These are phyloP conservation scores for Phytophthora pistaciae DNA, from an alignment of 352 stramenopile genomes.

Conservation along the genomic window DNA sequence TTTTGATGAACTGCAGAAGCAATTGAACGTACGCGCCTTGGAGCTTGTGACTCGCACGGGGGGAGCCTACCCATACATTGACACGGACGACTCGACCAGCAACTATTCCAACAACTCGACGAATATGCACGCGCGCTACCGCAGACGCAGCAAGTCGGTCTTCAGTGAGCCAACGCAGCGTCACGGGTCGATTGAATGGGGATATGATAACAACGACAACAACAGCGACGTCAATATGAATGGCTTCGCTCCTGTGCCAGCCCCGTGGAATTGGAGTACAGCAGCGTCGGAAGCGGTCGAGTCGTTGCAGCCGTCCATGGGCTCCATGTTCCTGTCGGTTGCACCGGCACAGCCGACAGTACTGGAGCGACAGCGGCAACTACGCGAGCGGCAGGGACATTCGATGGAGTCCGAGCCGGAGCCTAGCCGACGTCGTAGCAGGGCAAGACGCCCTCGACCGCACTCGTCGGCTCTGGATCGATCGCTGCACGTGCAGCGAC, in stretches of 20 bases:
- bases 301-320: slow-evolving; percentile 33
- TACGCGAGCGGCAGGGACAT: slow-evolving; percentile 18
- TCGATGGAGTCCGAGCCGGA: slow-evolving; percentile 27
- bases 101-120: slow-evolving; percentile 26
- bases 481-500: slow-evolving; percentile 30
- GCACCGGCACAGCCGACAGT: slow-evolving; percentile 34
- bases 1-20: slow-evolving; percentile 65
- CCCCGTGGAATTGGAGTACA: slow-evolving; percentile 32
- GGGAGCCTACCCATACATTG: slow-evolving; percentile 32
- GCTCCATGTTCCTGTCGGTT: slow-evolving; percentile 42
- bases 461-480: slow-evolving; percentile 35
- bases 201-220: slow-evolving; percentile 22
- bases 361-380: slow-evolving; percentile 30
- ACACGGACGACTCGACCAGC: slow-evolving; percentile 21
- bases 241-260: slow-evolving; percentile 27
- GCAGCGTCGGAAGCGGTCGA: slow-evolving; percentile 24
- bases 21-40: slow-evolving; percentile 48
- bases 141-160: slow-evolving; percentile 42
- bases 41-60: slow-evolving; percentile 34
- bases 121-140: slow-evolving; percentile 20
- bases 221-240: slow-evolving; percentile 24
- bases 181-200: slow-evolving; percentile 15
- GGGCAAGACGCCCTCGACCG: slow-evolving; percentile 20
- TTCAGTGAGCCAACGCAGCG: slow-evolving; percentile 37
- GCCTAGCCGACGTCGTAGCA: slow-evolving; percentile 16